Evolutionary conservation across 75 land plant species (phyloP), one percentile per base, ranked within the genome.

Genomic region (Pinus albicaulis): DNA sequence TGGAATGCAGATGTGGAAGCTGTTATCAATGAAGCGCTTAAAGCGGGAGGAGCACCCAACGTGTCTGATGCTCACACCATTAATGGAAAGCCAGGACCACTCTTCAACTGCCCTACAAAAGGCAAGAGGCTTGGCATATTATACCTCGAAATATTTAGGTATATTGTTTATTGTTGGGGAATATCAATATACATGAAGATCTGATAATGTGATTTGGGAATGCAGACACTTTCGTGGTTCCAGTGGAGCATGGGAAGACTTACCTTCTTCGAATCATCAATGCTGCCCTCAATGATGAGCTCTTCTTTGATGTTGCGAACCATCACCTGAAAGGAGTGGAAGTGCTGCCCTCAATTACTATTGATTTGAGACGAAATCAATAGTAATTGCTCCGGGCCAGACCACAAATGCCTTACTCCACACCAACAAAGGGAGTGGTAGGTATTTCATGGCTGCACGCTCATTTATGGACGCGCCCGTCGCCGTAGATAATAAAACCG

Each of bases 31-130:
- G 65, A 79, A 22, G 81, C 79, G 22, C 22, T 83, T 28, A 70
- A 68, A 28, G 19, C 44, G 20, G 86, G 87, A 24, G 82, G 86
- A 75, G 82, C 77, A 15, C 78, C 72, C 20, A 74, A 83, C 2
- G 25, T 76, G 36, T 75, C 87, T 17, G 86, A 86, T 76, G 82
- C 86, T 11, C 80, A 78, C 28, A 86, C 86, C 57, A 86, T 86
- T 28, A 86, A 86, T 79, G 87, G 87, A 7, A 81, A 76, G n/a
- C 87, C 87, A 4, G 86, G 87, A 3, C 78, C 72, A 22, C 79
- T 84, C 10, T 84, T 82, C 79, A 72, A 76, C 16, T 84, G 81
- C 82, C 31, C 74, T 71, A 48, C 2, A 6, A 71, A 41, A 71
- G 55, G 73, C 34, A 71, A 19, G 22, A 10, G 23, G 22, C 16